Evolutionary conservation across 306 rosid genomes (phyloP).

Genomic region (Trifolium pratense): DNA sequence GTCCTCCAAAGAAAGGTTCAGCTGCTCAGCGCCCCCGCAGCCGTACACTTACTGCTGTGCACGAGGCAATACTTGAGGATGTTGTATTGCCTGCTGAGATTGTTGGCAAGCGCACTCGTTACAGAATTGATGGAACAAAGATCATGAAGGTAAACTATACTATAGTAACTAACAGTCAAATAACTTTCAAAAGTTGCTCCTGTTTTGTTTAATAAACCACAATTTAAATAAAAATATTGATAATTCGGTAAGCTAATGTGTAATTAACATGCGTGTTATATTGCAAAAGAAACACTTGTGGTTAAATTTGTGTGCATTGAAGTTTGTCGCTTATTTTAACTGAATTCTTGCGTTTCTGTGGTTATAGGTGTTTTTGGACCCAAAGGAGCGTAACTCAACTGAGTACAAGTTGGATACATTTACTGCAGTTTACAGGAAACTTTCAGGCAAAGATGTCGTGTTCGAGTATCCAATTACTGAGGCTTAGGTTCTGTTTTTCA

Average conservation of each 20-base stretch:
- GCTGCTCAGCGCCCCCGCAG: slow-evolving; percentile 84
- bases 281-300: background rate
- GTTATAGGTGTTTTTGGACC: slow-evolving; percentile 77
- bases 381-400: slow-evolving; percentile 81
- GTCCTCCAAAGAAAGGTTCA: slow-evolving; percentile 94
- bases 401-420: slow-evolving; percentile 88
- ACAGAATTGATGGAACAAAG: slow-evolving; percentile 74
- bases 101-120: slow-evolving; percentile 83
- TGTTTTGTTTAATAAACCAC: background rate
- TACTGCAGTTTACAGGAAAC: slow-evolving; percentile 80
- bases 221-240: background rate
- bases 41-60: slow-evolving; percentile 86
- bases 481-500: slow-evolving; percentile 53
- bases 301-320: too few relatives aligned
- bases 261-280: background rate
- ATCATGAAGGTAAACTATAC: slow-evolving; percentile 66
- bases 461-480: slow-evolving; percentile 78
- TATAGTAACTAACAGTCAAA: background rate
- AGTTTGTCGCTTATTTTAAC: background rate
- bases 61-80: slow-evolving; percentile 86
- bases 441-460: slow-evolving; percentile 86
- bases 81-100: slow-evolving; percentile 89
- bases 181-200: background rate
- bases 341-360: background rate
- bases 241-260: too few relatives aligned